Evolutionary conservation across 2,329 filamentous ascomycete species (phyloP).

Genomic region (Microdochium bolleyi): DNA sequence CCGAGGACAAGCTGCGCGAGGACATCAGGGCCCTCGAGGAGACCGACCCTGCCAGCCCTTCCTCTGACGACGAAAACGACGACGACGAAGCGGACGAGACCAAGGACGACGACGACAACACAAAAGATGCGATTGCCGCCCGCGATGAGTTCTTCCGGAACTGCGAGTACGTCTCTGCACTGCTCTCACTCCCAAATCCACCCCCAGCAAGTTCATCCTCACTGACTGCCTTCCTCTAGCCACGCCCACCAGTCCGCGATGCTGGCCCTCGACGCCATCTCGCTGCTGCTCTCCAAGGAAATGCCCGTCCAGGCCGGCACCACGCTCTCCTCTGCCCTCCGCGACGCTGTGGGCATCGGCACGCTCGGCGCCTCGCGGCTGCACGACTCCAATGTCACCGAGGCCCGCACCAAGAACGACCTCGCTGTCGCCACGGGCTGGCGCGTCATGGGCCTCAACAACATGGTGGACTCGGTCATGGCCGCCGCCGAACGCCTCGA

Average conservation of each 20-base stretch:
- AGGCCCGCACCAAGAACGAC: conserved; percentile 47
- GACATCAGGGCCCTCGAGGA: conserved; percentile 49
- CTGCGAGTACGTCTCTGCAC: conserved; percentile 37
- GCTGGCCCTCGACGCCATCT: conserved; percentile 73
- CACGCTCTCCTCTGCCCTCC: conserved; percentile 64
- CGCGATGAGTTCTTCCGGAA: conserved; percentile 49
- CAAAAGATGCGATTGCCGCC: conserved; percentile 27
- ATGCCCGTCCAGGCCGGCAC: conserved; percentile 59
- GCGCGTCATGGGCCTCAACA: conserved; percentile 69
- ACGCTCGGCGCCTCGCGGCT: conserved; percentile 64
- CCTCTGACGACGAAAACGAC: conserved; percentile 36
- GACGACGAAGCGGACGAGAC: conserved; percentile 32
- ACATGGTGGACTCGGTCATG: conserved; percentile 65
- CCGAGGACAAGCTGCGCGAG: conserved; percentile 61
- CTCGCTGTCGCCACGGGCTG: conserved; percentile 58
- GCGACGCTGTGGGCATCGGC: conserved; percentile 64
- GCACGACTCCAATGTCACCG: conserved; percentile 49
- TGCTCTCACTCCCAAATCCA: neutral
- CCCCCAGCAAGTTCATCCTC: neutral
- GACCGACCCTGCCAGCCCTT: conserved; percentile 32
- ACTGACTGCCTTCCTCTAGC: conserved; percentile 22
- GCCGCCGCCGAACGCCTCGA: conserved; percentile 65
- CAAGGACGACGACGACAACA: conserved; percentile 31
- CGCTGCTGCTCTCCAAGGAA: conserved; percentile 76
- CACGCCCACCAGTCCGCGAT: conserved; percentile 51